phyloP scores from a whole-genome alignment of 495 filamentous ascomycete species.

The Neurospora sp. region DNA sequence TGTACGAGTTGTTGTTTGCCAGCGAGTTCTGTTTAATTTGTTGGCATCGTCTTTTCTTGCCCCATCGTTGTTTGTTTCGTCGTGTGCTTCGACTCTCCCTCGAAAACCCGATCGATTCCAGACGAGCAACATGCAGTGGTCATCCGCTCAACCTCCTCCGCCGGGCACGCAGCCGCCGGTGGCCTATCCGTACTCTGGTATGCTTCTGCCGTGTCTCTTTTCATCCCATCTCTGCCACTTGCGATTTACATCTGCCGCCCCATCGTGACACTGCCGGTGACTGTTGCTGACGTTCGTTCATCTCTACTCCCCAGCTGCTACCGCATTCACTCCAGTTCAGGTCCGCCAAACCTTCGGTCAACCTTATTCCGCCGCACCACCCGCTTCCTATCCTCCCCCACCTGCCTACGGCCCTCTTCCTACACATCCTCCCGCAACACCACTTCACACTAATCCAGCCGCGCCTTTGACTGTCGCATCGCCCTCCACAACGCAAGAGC shows the following conservation, averaged over 20 bases:
- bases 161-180: slow-evolving; percentile 26
- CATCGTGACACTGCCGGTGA: neutral
- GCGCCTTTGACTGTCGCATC: slow-evolving; percentile 9
- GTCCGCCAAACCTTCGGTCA: slow-evolving; percentile 36
- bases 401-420: slow-evolving; percentile 14
- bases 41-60: neutral
- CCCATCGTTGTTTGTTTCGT: neutral
- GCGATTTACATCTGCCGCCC: neutral
- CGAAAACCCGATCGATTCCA: neutral
- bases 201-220: neutral
- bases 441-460: slow-evolving; percentile 18
- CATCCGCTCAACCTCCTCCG: slow-evolving; percentile 13
- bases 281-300: slow-evolving; percentile 15
- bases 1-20: neutral
- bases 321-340: slow-evolving; percentile 43
- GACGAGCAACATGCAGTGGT: slow-evolving; percentile 10
- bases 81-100: neutral
- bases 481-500: slow-evolving; percentile 14
- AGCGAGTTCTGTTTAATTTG: neutral
- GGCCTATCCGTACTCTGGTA: slow-evolving; percentile 22
- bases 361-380: slow-evolving; percentile 22
- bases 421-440: slow-evolving; percentile 8
- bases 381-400: slow-evolving; percentile 15
- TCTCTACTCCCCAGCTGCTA: slow-evolving; percentile 16
- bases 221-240: neutral